phyloP scores from a whole-genome alignment of 306 rosid genomes.

The Luffa aegyptiaca region DNA sequence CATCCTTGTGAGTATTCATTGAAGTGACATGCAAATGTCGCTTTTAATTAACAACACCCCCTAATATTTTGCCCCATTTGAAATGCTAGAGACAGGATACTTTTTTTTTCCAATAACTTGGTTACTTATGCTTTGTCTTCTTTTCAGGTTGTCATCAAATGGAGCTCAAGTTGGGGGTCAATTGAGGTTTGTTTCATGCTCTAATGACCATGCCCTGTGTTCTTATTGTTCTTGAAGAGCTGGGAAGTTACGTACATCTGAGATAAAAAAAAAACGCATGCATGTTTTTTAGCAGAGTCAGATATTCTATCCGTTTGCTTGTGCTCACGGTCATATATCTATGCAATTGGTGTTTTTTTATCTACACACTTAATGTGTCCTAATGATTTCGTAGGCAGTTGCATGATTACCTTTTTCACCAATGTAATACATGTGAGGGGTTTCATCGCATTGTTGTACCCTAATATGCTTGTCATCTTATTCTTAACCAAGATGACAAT shows the following conservation, averaged over 20 bases:
- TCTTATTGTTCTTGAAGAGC: background rate
- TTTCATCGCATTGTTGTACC: background rate
- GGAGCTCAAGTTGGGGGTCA: constrained; percentile 72
- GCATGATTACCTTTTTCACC: background rate
- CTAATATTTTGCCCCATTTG: background rate
- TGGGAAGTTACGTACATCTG: background rate
- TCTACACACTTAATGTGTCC: background rate
- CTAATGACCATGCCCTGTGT: background rate
- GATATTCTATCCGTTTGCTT: background rate
- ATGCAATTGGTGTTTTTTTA: background rate
- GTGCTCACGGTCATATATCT: background rate
- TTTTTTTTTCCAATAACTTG: background rate
- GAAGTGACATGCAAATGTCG: background rate
- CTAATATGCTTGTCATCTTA: background rate
- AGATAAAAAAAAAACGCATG: background rate
- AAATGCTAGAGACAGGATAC: background rate
- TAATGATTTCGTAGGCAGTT: background rate
- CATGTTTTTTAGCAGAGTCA: background rate
- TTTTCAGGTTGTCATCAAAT: constrained; percentile 45
- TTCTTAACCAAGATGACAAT: background rate
- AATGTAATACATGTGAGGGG: background rate
- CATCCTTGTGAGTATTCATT: constrained; percentile 42
- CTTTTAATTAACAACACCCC: background rate
- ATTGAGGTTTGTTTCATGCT: constrained; percentile 47
- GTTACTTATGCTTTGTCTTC: constrained; percentile 5